Evolutionary conservation across 768 basidiomycete species (phyloP).

Genomic region (Mycena rosella): DNA sequence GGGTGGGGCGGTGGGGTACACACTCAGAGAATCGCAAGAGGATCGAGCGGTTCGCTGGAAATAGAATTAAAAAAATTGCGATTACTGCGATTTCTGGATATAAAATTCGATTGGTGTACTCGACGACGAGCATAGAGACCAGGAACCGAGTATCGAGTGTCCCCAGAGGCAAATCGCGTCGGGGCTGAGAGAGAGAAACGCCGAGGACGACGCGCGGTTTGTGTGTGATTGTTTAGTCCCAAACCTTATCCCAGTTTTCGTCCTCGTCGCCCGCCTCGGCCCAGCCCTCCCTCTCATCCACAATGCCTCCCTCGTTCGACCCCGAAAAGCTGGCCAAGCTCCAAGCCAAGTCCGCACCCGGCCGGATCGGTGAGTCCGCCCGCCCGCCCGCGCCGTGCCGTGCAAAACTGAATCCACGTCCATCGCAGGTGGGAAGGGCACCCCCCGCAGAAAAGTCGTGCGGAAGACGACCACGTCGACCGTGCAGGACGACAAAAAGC

Average conservation of each 20-base stretch:
- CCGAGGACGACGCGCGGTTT: neutral
- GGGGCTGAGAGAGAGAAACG: neutral
- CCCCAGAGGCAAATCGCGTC: neutral
- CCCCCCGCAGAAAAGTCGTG: slow-evolving; percentile 95
- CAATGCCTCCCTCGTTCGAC: slow-evolving; percentile 68
- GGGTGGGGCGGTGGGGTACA: no score
- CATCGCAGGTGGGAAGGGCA: slow-evolving; percentile 94
- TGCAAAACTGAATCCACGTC: slow-evolving; percentile 27
- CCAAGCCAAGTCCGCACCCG: slow-evolving; percentile 87
- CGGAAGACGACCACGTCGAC: slow-evolving; percentile 89
- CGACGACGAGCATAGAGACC: slow-evolving; percentile 27
- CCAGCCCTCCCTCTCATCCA: slow-evolving; percentile 28
- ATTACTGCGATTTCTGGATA: neutral
- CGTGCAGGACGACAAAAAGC: slow-evolving; percentile 96
- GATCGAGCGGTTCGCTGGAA: no score
- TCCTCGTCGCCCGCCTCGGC: neutral
- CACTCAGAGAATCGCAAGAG: no score
- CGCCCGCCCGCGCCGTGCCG: slow-evolving; percentile 25
- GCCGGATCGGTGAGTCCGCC: slow-evolving; percentile 86
- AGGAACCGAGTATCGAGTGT: slow-evolving; percentile 44
- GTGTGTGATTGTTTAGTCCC: slow-evolving; percentile 3
- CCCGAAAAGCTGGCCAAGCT: slow-evolving; percentile 95
- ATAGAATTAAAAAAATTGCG: no score
- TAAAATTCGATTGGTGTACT: neutral
- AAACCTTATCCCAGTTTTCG: slow-evolving; percentile 10